phyloP scores from a whole-genome alignment of 306 rosid species.

The Casuarina glauca region DNA sequence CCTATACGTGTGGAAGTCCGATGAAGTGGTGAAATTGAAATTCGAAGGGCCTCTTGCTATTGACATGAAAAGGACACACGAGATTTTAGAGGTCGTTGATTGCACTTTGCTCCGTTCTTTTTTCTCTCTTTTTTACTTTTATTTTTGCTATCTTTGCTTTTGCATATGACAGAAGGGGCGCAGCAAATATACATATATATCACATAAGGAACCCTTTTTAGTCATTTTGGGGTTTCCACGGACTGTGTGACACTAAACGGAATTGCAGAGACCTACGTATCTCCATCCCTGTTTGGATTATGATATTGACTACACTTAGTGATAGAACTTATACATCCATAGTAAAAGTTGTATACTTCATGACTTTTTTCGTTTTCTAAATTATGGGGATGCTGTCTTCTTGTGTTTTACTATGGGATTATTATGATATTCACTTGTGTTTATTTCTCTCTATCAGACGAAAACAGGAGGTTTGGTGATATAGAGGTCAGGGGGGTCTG shows the following conservation, averaged over 20 bases:
- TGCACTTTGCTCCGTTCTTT: not conserved
- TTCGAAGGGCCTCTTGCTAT: slow-evolving; percentile 68
- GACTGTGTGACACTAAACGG: not conserved
- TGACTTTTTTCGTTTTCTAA: not conserved
- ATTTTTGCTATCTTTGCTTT: not conserved
- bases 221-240: not conserved
- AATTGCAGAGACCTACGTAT: not conserved
- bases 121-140: not conserved
- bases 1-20: slow-evolving; percentile 62
- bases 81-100: slow-evolving; percentile 63
- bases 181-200: no score
- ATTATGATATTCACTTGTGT: not conserved
- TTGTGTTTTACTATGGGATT: not conserved
- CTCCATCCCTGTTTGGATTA: not conserved
- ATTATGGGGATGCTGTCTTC: not conserved
- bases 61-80: slow-evolving; percentile 81
- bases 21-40: slow-evolving; percentile 84
- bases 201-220: not conserved
- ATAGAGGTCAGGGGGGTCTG: slow-evolving; percentile 88
- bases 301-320: not conserved
- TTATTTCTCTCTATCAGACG: slow-evolving; percentile 45
- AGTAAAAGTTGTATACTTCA: not conserved
- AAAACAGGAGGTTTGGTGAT: slow-evolving; percentile 87
- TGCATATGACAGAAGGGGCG: not conserved
- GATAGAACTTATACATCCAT: not conserved